phyloP scores from a whole-genome alignment of 169 alveolate genomes.

The Plasmodium berghei region DNA sequence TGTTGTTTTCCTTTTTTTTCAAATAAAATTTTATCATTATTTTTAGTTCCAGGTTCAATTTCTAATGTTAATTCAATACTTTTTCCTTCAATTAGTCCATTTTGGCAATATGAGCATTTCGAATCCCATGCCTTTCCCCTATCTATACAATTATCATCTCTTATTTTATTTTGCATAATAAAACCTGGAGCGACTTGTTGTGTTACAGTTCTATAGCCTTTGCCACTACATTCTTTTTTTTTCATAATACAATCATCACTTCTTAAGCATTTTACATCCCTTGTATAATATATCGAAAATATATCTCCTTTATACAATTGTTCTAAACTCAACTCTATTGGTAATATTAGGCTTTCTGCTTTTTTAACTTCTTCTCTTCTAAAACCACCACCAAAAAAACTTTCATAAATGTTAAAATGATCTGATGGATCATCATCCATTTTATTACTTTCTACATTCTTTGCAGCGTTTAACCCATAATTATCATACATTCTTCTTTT shows the following conservation, averaged over 20 bases:
- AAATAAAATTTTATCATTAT: constrained; percentile 85
- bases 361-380: constrained; percentile 80
- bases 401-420: constrained; percentile 80
- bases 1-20: constrained; percentile 89
- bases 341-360: constrained; percentile 85
- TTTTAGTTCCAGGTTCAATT: constrained; percentile 79
- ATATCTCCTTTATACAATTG: constrained; percentile 86
- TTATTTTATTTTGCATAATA: constrained; percentile 88
- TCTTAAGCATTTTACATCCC: constrained; percentile 83
- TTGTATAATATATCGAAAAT: constrained; percentile 78
- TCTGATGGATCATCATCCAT: constrained; percentile 76
- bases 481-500: constrained; percentile 91
- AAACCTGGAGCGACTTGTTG: constrained; percentile 90
- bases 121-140: constrained; percentile 88
- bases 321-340: constrained; percentile 82
- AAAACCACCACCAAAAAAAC: constrained; percentile 82
- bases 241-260: constrained; percentile 86
- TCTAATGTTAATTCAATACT: constrained; percentile 78
- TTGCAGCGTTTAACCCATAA: constrained; percentile 93
- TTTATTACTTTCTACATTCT: constrained; percentile 77
- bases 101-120: constrained; percentile 78
- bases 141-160: constrained; percentile 88
- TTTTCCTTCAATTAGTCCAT: constrained; percentile 77
- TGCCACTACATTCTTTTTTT: constrained; percentile 87
- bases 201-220: constrained; percentile 85